Base-by-base conservation (phyloP, 2,329 filamentous ascomycete species). In the Xylaria sp. region DNA sequence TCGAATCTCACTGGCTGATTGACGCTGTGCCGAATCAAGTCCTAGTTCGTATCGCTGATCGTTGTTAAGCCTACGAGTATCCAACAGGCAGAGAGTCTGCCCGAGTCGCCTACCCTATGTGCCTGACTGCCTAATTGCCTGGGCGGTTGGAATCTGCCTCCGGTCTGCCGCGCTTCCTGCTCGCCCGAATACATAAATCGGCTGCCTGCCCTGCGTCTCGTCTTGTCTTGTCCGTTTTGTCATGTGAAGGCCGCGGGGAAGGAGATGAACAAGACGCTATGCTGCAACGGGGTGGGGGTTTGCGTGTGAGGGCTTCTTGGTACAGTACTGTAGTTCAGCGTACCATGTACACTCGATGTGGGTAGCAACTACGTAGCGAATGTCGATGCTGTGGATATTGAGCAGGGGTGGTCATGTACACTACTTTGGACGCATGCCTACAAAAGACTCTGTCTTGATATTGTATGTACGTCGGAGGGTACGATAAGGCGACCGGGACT, bases 1-100 rank as follows among this genome's bases (percentile, higher is more conserved):
- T 76, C 79, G 80, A 80, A 82, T 83, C 71, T 83, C 78, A 80
- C 81, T 74, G 72, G 72, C 60, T 54, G 70, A 69, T 70, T 82
- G 80, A 55, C 76, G 77, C 77, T 78, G 77, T 76, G 54, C 74
- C 74, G 68, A 72, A 72, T 64, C 67, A 64, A 57, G 43, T 64
- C 64, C 42, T 40, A n/a, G 57, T 66, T 70, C 67, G 69, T 69
- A 70, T 69, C 63, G 66, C 61, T 57, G 61, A 58, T 61, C 58
- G 57, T 60, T 53, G 45, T 15, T 15, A 53, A 62, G 49, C 46
- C 47, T 56, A 53, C 61, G n/a, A n/a, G n/a, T n/a, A n/a, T n/a
- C n/a, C 51, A 56, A 52, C 61, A 42, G 35, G 59, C 33, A 19
- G 21, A 59, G 25, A 35, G 59, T 55, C 25, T 60, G 59, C 28